phyloP scores from a whole-genome alignment of 176 grass and related monocot genomes.

The Triticum dicoccoides region DNA sequence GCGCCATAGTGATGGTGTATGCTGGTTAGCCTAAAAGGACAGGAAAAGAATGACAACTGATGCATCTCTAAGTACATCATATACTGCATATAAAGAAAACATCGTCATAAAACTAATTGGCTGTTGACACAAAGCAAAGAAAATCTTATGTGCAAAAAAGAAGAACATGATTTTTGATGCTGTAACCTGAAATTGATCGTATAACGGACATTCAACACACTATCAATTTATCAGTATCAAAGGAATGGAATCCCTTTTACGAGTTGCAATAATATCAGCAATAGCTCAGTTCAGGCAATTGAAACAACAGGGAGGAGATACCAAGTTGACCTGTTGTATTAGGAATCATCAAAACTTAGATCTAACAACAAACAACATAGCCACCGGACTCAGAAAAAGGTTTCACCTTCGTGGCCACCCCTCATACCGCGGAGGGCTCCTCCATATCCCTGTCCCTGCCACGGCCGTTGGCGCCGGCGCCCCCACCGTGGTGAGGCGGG shows the following conservation, averaged over 20 bases:
- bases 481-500: conserved; percentile 19
- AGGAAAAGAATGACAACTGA: background rate
- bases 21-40: background rate
- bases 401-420: conserved; percentile 29
- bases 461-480: conserved; percentile 8
- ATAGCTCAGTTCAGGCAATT: conserved; percentile 43
- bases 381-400: conserved; percentile 8
- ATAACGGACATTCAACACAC: conserved; percentile 7
- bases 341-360: conserved; percentile 27
- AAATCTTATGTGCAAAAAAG: background rate
- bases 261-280: conserved; percentile 30
- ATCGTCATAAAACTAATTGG: background rate
- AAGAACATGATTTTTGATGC: background rate
- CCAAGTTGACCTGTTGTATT: conserved; percentile 36
- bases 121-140: background rate
- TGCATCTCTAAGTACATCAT: background rate
- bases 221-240: conserved; percentile 29
- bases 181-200: background rate
- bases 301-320: conserved; percentile 29
- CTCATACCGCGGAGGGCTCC: conserved; percentile 61
- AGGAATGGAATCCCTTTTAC: background rate
- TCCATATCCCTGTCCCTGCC: conserved; percentile 46
- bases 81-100: background rate
- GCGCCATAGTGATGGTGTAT: background rate
- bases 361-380: conserved; percentile 49